These are phyloP conservation scores for Chlorella sp. DNA, from an alignment of 139 green algal genomes.

Conservation along the genomic window DNA sequence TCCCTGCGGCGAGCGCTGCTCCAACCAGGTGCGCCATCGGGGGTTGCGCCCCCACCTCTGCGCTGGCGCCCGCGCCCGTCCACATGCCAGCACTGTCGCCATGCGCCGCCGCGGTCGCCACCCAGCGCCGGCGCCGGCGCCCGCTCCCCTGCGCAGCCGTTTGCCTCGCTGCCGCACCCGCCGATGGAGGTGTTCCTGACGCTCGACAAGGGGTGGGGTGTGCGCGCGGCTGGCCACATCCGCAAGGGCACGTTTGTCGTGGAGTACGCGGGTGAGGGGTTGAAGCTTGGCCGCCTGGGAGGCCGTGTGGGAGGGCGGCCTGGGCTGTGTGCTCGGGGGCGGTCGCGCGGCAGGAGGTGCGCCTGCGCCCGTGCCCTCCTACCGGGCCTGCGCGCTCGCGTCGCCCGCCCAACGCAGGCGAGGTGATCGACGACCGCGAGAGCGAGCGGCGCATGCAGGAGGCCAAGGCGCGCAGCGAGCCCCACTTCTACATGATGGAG, in stretches of 20 bases:
- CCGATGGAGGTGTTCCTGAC: constrained; percentile 78
- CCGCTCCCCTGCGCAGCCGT: too few species aligned
- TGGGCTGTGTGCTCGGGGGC: too few species aligned
- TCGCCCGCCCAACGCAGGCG: background rate
- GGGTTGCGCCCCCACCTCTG: too few species aligned
- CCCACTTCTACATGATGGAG: constrained; percentile 93
- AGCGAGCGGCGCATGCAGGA: constrained; percentile 65
- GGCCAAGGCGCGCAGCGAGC: constrained; percentile 51
- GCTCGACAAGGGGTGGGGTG: constrained; percentile 70
- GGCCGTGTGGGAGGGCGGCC: too few species aligned
- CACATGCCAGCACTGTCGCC: too few species aligned
- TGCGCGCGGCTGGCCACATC: constrained; percentile 58
- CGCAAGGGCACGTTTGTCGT: constrained; percentile 72
- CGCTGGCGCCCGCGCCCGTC: too few species aligned
- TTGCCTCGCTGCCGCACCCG: constrained; percentile 66
- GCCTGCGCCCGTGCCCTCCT: background rate
- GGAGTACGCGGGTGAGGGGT: constrained; percentile 87
- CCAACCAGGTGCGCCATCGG: too few species aligned
- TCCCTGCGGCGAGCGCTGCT: constrained; percentile 74
- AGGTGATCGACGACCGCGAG: constrained; percentile 62
- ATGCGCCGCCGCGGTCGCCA: too few species aligned
- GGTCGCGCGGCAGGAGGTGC: background rate
- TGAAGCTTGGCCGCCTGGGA: too few species aligned
- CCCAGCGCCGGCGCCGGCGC: too few species aligned
- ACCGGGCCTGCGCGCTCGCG: background rate